phyloP scores from a whole-genome alignment of 148 eudicot species.

The Chenopodium album region DNA sequence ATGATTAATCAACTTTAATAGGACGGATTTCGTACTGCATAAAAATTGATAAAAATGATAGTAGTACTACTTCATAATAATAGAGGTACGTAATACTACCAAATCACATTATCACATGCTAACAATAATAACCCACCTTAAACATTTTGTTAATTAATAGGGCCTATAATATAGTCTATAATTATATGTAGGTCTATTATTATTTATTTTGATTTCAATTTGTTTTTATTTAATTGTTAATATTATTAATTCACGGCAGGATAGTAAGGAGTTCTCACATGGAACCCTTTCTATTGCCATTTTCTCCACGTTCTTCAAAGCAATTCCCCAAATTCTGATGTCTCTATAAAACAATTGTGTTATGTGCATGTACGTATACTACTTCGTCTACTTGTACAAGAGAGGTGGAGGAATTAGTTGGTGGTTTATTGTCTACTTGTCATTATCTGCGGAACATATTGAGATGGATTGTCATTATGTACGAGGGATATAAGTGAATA shows the following conservation, averaged over 20 bases:
- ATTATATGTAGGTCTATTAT: not conserved
- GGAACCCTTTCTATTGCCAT: constrained; percentile 28
- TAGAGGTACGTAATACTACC: constrained; percentile 24
- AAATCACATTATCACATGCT: constrained; percentile 33
- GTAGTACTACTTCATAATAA: not conserved
- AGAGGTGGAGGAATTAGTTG: not conserved
- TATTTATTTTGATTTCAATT: not conserved
- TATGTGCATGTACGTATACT: not conserved
- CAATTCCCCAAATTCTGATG: constrained; percentile 18
- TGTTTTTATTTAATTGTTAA: not conserved
- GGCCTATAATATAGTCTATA: constrained; percentile 15
- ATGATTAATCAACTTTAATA: constrained; percentile 15
- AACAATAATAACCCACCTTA: constrained; percentile 26
- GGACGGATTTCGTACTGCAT: constrained; percentile 30
- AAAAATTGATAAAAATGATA: constrained; percentile 11
- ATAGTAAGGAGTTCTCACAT: constrained; percentile 30
- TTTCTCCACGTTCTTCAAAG: constrained; percentile 31
- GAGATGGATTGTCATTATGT: not conserved
- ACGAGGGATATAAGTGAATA: not conserved
- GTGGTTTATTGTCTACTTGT: not conserved
- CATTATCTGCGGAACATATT: not conserved
- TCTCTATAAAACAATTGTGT: not conserved
- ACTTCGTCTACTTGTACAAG: not conserved
- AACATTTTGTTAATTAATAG: constrained; percentile 8
- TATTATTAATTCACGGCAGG: constrained; percentile 17